Evolutionary conservation across 1,139 yeast species (phyloP).

Genomic region (Arxiozyma heterogenica): DNA sequence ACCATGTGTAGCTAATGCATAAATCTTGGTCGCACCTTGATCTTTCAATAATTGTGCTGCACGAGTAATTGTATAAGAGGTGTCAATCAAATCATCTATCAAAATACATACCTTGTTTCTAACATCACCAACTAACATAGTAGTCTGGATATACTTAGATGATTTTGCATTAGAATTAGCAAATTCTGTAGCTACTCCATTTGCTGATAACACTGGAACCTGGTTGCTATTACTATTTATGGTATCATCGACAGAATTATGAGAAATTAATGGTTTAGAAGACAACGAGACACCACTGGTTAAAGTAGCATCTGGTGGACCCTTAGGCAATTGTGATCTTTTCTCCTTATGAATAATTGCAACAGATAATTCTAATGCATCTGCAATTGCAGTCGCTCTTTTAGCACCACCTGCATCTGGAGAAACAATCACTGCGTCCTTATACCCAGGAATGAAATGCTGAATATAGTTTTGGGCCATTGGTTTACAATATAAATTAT

Average conservation of each 20-base stretch:
- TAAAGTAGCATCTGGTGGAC: conserved; percentile 28
- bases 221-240: background rate
- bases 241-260: conserved; percentile 1
- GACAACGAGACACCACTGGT: conserved; percentile 28
- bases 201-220: background rate
- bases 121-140: conserved; percentile 93
- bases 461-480: conserved; percentile 71
- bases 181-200: background rate
- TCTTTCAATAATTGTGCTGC: conserved; percentile 88
- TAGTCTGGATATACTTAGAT: conserved; percentile 31
- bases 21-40: conserved; percentile 82
- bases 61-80: conserved; percentile 82
- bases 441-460: conserved; percentile 61
- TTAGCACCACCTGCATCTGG: conserved; percentile 99
- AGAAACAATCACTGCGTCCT: conserved; percentile 77
- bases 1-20: conserved; percentile 89
- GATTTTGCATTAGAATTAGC: conserved; percentile 4
- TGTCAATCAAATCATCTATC: conserved; percentile 88
- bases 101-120: conserved; percentile 73
- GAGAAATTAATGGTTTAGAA: conserved; percentile 19
- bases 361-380: conserved; percentile 76
- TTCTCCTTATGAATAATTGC: conserved; percentile 95
- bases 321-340: conserved; percentile 40
- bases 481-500: conserved; percentile 80
- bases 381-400: conserved; percentile 90